phyloP scores from a whole-genome alignment of 2,329 filamentous ascomycete species.

The Fusarium metavorans region DNA sequence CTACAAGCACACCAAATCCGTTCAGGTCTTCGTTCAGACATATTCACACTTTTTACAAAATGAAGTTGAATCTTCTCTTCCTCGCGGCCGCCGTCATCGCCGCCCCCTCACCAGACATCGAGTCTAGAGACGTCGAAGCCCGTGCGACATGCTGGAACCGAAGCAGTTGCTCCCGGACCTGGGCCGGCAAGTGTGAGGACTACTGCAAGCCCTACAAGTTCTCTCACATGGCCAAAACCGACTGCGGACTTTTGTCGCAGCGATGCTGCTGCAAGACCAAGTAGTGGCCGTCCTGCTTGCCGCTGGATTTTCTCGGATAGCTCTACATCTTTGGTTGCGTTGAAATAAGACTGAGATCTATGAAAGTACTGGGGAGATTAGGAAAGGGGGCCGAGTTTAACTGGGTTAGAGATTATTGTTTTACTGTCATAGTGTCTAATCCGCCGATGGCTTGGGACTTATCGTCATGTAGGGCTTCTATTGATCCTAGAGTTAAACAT shows the following conservation, averaged over 20 bases:
- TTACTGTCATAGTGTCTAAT: too few relatives aligned
- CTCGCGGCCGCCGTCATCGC: slow-evolving; percentile 3
- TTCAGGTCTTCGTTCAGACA: neutral
- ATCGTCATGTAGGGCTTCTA: too few relatives aligned
- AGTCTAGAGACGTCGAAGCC: neutral
- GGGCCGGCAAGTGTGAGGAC: slow-evolving; percentile 8
- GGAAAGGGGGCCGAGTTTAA: too few relatives aligned
- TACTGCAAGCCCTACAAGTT: slow-evolving; percentile 17
- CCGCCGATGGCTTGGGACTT: too few relatives aligned
- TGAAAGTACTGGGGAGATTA: too few relatives aligned
- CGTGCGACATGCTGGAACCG: slow-evolving; percentile 9
- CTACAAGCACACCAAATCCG: neutral
- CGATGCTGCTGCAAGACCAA: slow-evolving; percentile 16
- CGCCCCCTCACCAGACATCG: slow-evolving; percentile 1
- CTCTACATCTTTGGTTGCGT: neutral
- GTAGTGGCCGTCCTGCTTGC: neutral
- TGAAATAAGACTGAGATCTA: neutral
- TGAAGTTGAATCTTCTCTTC: slow-evolving; percentile 7
- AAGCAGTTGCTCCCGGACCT: neutral
- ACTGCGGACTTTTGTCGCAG: neutral
- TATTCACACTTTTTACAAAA: neutral
- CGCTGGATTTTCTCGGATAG: neutral
- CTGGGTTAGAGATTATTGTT: too few relatives aligned
- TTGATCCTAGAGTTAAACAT: too few relatives aligned
- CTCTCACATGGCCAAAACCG: slow-evolving; percentile 14